Conservation (phyloP, 2,329 filamentous ascomycete species). For the Fusarium phyllophilum region DNA sequence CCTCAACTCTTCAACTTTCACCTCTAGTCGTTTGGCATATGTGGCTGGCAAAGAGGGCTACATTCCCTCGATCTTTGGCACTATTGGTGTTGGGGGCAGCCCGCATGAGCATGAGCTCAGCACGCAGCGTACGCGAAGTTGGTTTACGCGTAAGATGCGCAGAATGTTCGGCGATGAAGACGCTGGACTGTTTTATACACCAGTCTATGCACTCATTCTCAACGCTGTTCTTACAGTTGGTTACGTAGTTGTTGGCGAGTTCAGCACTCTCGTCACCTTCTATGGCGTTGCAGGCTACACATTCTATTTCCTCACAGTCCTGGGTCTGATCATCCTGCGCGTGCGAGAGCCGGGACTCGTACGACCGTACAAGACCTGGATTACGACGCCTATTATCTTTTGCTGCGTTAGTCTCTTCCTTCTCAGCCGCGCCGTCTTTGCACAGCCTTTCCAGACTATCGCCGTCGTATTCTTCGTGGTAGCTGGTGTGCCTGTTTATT, state of each 20-base stretch:
- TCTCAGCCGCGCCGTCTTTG: constrained; percentile 87
- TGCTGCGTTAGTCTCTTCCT: constrained; percentile 97
- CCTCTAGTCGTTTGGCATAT: constrained; percentile 90
- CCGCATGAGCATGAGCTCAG: constrained; percentile 53
- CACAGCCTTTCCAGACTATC: constrained; percentile 88
- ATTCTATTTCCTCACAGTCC: constrained; percentile 95
- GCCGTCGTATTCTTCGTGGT: constrained; percentile 87
- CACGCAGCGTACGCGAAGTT: constrained; percentile 62
- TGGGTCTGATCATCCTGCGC: constrained; percentile 90
- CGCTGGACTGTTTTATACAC: constrained; percentile 87
- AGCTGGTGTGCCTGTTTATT: constrained; percentile 87
- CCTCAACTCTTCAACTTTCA: constrained; percentile 94
- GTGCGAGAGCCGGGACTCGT: constrained; percentile 89
- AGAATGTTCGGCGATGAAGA: constrained; percentile 79
- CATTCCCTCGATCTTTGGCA: constrained; percentile 83
- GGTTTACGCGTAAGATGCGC: constrained; percentile 68
- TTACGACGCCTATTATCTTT: constrained; percentile 95
- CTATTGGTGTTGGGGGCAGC: constrained; percentile 74
- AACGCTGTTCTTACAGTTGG: constrained; percentile 78
- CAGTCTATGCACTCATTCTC: constrained; percentile 88
- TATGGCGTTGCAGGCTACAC: constrained; percentile 97
- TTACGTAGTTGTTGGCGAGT: constrained; percentile 90
- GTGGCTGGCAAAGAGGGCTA: constrained; percentile 96
- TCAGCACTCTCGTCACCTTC: constrained; percentile 91
- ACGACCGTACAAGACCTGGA: constrained; percentile 94